Evolutionary conservation across 257 asterid species (phyloP).

Genomic region (Orobanche coerulescens): DNA sequence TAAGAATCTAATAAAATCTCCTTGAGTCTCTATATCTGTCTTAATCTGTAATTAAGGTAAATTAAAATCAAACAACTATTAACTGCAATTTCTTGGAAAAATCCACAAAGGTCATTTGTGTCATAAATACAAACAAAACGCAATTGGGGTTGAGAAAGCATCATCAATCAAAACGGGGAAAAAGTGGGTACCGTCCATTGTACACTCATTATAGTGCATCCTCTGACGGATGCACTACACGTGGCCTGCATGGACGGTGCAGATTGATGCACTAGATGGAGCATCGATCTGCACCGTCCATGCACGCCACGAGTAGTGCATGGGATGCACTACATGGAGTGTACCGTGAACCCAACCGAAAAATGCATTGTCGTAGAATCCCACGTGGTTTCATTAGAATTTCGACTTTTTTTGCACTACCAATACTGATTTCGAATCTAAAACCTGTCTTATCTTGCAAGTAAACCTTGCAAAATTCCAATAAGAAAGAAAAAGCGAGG

Average conservation of each 20-base stretch:
- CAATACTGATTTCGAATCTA: constrained; percentile 31
- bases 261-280: no score
- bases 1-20: constrained; percentile 67
- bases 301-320: no score
- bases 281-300: no score
- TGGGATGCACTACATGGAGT: no score
- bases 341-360: background rate
- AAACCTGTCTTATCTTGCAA: constrained; percentile 36
- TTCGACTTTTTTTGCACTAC: constrained; percentile 24
- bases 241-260: no score
- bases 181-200: no score
- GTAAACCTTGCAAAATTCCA: constrained; percentile 27
- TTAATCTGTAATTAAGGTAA: constrained; percentile 46
- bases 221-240: no score
- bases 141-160: background rate
- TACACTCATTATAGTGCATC: no score
- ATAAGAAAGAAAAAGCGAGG: constrained; percentile 23
- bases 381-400: constrained; percentile 29
- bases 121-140: background rate
- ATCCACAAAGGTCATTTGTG: background rate
- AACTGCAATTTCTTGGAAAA: constrained; percentile 1
- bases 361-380: constrained; percentile 1
- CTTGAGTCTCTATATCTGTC: constrained; percentile 72
- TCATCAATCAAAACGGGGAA: no score
- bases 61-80: constrained; percentile 10